Evolutionary conservation across 2,329 filamentous ascomycete genomes (phyloP).

Genomic region (Alternaria postmessia): DNA sequence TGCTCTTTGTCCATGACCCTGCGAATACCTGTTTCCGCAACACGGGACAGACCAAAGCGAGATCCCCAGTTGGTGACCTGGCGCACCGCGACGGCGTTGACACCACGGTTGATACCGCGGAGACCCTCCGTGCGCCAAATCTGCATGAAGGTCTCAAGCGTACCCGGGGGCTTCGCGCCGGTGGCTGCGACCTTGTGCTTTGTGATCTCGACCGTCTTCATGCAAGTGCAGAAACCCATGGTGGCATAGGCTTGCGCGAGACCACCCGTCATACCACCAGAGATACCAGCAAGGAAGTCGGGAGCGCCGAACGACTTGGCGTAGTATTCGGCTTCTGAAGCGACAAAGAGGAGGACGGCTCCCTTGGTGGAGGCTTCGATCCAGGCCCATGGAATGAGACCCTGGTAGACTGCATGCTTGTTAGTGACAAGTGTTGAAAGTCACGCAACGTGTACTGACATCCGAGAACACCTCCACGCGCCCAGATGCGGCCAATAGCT

Average conservation of each 20-base stretch:
- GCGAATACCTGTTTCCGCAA: slow-evolving; percentile 90
- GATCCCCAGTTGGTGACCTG: slow-evolving; percentile 99
- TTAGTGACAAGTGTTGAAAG: slow-evolving; percentile 50
- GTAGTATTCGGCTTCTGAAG: slow-evolving; percentile 96
- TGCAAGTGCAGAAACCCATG: slow-evolving; percentile 99
- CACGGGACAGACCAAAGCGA: slow-evolving; percentile 89
- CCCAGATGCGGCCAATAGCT: slow-evolving; percentile 88
- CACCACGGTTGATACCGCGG: slow-evolving; percentile 95
- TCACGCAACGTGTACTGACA: slow-evolving; percentile 70
- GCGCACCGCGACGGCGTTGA: slow-evolving; percentile 97
- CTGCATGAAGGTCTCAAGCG: slow-evolving; percentile 93
- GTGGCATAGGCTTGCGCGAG: slow-evolving; percentile 98
- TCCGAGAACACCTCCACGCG: slow-evolving; percentile 89
- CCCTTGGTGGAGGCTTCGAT: slow-evolving; percentile 99
- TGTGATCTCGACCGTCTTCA: slow-evolving; percentile 99
- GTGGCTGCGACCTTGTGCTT: slow-evolving; percentile 91
- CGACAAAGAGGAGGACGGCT: slow-evolving; percentile 98
- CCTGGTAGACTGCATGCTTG: slow-evolving; percentile 83
- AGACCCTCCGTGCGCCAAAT: slow-evolving; percentile 97
- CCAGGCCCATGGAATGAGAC: slow-evolving; percentile 94
- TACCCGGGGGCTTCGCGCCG: slow-evolving; percentile 86
- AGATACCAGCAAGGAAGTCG: slow-evolving; percentile 88
- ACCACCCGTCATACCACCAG: slow-evolving; percentile 90
- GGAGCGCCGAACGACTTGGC: slow-evolving; percentile 82
- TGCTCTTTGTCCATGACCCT: slow-evolving; percentile 79